Evolutionary conservation across 2,329 filamentous ascomycete genomes (phyloP).

Genomic region (Pseudogymnoascus sp.): DNA sequence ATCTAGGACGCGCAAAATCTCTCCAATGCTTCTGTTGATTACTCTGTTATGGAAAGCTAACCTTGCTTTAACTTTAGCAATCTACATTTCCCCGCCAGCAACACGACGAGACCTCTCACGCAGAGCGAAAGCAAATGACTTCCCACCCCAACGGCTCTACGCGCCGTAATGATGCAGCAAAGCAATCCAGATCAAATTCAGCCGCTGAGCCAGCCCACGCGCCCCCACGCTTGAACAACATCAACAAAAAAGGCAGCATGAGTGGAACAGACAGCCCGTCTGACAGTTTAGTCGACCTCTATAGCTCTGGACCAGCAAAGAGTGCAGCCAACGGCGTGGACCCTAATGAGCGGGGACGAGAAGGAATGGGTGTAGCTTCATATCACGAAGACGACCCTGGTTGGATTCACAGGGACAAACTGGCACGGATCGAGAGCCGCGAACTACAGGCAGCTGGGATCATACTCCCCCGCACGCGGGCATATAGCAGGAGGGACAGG

Average conservation of each 20-base stretch:
- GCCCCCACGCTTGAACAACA: constrained; percentile 31
- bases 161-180: neutral
- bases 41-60: neutral
- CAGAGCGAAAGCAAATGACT: constrained; percentile 6
- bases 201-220: constrained; percentile 26
- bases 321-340: constrained; percentile 24
- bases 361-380: constrained; percentile 10
- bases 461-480: constrained; percentile 47
- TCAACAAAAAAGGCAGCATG: constrained; percentile 35
- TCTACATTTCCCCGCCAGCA: neutral
- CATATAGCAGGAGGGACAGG: constrained; percentile 46
- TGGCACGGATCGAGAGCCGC: constrained; percentile 72
- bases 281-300: constrained; percentile 42
- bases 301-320: constrained; percentile 24
- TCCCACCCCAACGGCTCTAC: constrained; percentile 7
- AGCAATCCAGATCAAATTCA: constrained; percentile 10
- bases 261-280: constrained; percentile 36
- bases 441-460: constrained; percentile 76
- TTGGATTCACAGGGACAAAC: constrained; percentile 82
- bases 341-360: constrained; percentile 21
- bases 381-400: constrained; percentile 39
- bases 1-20: neutral
- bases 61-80: neutral
- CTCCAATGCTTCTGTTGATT: neutral
- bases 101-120: neutral